Evolutionary conservation across 2,329 filamentous ascomycete species (phyloP).

Genomic region (Talaromyces sp.): DNA sequence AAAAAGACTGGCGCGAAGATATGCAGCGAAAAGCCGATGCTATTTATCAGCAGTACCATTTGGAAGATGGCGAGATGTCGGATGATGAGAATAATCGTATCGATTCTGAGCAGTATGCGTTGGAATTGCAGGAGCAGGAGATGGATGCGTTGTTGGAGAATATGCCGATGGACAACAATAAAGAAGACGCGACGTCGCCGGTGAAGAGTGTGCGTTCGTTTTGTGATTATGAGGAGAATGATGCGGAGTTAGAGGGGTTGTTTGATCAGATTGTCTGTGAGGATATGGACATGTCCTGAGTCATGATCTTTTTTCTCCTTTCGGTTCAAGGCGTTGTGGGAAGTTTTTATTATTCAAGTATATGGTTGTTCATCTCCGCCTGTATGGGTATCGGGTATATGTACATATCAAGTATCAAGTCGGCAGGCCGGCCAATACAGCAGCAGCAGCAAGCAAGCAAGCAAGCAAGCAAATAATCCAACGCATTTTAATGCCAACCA

Average conservation of each 20-base stretch:
- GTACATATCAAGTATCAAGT: neutral
- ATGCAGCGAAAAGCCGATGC: slow-evolving; percentile 29
- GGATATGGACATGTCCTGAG: slow-evolving; percentile 36
- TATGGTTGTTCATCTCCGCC: neutral
- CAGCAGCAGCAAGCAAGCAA: neutral
- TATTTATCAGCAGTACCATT: slow-evolving; percentile 14
- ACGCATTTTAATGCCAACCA: neutral
- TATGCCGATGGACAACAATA: neutral
- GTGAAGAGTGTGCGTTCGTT: slow-evolving; percentile 12
- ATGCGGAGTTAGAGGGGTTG: slow-evolving; percentile 24
- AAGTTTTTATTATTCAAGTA: slow-evolving; percentile 2
- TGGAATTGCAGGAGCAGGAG: slow-evolving; percentile 30
- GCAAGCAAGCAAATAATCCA: neutral
- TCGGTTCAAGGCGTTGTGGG: neutral
- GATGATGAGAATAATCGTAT: slow-evolving; percentile 16
- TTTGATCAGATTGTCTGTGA: slow-evolving; percentile 60
- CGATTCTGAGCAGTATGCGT: slow-evolving; percentile 18
- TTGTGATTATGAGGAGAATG: slow-evolving; percentile 55
- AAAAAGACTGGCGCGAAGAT: slow-evolving; percentile 32
- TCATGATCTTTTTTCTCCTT: slow-evolving; percentile 1
- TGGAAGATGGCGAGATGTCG: slow-evolving; percentile 14
- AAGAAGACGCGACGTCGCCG: neutral
- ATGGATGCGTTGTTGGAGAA: slow-evolving; percentile 25
- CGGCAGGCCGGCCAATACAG: neutral
- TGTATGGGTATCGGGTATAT: slow-evolving; percentile 1